Evolutionary conservation across 2,329 filamentous ascomycete genomes (phyloP), one percentile per base, ranked within the genome.

Genomic region (Endothia cerciana): DNA sequence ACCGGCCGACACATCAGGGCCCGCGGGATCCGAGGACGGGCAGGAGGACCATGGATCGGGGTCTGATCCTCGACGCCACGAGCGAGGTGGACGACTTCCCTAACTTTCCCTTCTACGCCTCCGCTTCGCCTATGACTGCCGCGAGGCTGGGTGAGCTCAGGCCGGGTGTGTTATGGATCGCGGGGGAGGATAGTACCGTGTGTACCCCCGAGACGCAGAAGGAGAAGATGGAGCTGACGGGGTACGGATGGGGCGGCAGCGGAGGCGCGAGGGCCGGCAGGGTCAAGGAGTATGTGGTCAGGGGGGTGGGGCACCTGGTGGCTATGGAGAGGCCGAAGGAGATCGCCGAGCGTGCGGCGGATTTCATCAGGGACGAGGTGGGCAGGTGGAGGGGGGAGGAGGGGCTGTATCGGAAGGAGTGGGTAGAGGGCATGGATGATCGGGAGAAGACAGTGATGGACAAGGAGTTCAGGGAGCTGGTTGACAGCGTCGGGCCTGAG

Each of bases 241-340:
- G 91, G 1, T 77, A 78, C 0, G 91, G 87, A 0, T 77, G 85
- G 0, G 89, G 91, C 7, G 91, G 92, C 1, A 90, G 87, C 70
- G 86, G 92, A 22, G 85, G 90, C 58, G 81, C 75, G 4, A 76
- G 78, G n/a, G 84, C 84, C 15, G 92, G 91, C 0, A 82, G 87
- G 56, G 93, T 97, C 2, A 83, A 81, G 64, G 83, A 88, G 69
- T 83, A 91, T 5, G 80, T 87, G 19, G 77, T 95, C 8, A 78
- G 89, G 36, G 84, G 84, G 0, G 82, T 84, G 6, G 93, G 94
- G 0, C 94, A 98, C 76, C 77, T 97, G 51, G 86, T 97, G 36
- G 90, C 94, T 0, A 91, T 97, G 86, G 93, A 97, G 77, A 85
- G 86, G 47, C 91, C 91, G 0, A 79, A 73, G 2, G 81, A 86